Base-by-base conservation (phyloP, 2,329 filamentous ascomycete species). In the Hawksworthiomyces lignivorus region DNA sequence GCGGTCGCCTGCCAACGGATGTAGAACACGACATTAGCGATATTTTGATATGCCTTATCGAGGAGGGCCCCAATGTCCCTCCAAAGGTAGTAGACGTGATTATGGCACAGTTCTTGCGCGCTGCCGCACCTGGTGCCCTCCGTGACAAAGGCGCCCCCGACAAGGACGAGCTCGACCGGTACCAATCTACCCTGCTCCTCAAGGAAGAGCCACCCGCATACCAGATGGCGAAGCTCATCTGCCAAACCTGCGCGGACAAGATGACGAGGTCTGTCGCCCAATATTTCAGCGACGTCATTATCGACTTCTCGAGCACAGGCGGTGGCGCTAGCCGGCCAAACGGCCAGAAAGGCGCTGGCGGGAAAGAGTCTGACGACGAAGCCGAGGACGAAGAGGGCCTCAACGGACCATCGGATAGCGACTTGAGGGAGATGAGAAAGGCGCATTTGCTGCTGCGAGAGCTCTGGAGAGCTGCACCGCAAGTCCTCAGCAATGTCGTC, bases 271-370 rank as follows among this genome's bases (percentile, higher is more conserved):
- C 94, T 52, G 83, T 97, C 43, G 90, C 87, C 51, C 88, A 94
- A 56, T 98, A 97, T 61, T 98, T 98, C 60, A 94, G 88, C 62
- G 88, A 94, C 43, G 88, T 97, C 39, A 94, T 98, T 44, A 80
- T 97, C 48, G 88, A 96, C 56, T 85, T 88, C 4, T 88, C 81
- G 28, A 76, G 75, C 5, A 68, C 72, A 42, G 75, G 73, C 46
- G 73, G 72, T 29, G 19, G 27, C 9, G 26, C 36, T 18, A 19
- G 34, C 10, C 30, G 37, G 7, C 18, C 35, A 3, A 33, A 29
- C 14, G 45, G 45, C 12, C 15, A 41, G 18, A 44, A 37, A 11
- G 38, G 15, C 24, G 29, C n/a, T 20, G 29, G 20, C n/a, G 39
- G 15, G 10, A 43, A 47, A 17, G 40, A 41, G 17, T 39, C 42